Conservation (phyloP, 208 protist species). For the Leishmania aethiopica region DNA sequence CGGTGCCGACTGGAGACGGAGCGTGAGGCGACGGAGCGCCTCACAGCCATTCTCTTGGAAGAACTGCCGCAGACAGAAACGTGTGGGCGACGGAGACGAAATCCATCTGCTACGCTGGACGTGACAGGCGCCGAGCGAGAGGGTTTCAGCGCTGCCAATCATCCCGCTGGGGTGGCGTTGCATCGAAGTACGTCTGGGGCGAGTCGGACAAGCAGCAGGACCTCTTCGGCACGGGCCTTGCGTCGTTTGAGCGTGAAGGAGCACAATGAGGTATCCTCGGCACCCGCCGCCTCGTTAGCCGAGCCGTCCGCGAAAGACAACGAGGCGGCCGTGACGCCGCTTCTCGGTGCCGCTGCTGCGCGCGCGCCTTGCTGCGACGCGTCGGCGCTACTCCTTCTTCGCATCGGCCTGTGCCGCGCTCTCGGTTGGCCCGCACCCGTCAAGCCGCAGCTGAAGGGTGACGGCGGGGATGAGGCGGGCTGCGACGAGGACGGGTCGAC, state of each 20-base stretch:
- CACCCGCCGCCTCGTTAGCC: background rate
- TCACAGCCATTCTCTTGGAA: conserved; percentile 15
- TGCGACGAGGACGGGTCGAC: background rate
- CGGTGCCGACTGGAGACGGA: conserved; percentile 29
- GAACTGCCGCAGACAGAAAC: conserved; percentile 5
- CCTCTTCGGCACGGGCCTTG: background rate
- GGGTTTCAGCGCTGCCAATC: background rate
- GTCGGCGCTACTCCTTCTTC: conserved; percentile 24
- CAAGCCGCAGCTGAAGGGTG: conserved; percentile 6
- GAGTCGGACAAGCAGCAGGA: background rate
- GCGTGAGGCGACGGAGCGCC: conserved; percentile 24
- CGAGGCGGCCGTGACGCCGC: background rate
- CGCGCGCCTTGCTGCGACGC: background rate
- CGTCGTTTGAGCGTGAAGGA: background rate
- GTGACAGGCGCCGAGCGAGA: background rate
- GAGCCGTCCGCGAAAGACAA: background rate
- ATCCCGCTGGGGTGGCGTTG: background rate
- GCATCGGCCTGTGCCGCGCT: conserved; percentile 30
- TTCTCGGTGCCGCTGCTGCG: background rate
- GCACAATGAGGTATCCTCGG: background rate
- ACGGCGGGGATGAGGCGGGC: background rate
- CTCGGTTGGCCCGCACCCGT: conserved; percentile 36
- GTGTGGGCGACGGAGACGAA: background rate
- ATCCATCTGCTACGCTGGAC: background rate
- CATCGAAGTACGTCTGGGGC: background rate